A percentile compares a stretch with the other conserved stretches of the same genome.
These are phyloP conservation scores for Nosema granulosis DNA, from an alignment of 371 early-diverging fungal genomes.

Conservation along the genomic window DNA sequence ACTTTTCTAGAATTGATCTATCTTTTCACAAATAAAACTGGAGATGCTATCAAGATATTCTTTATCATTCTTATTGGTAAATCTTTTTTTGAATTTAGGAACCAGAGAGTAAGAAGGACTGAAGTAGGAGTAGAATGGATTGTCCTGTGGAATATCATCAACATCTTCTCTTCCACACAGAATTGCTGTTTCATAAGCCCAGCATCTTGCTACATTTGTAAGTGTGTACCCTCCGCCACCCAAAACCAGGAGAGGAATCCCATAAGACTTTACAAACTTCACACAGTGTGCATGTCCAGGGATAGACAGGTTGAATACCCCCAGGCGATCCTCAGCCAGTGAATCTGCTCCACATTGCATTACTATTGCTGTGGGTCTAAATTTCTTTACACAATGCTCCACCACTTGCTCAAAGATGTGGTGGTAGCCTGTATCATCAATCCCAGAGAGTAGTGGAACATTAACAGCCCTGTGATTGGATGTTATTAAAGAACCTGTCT, in stretches of 20 bases:
- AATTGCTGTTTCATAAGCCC: slow-evolving; percentile 92
- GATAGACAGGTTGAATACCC: slow-evolving; percentile 79
- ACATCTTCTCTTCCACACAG: slow-evolving; percentile 74
- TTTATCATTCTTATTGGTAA: slow-evolving; percentile 50
- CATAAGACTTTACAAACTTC: slow-evolving; percentile 73
- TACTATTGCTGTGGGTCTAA: slow-evolving; percentile 76
- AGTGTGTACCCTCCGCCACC: slow-evolving; percentile 92
- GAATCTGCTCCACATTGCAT: slow-evolving; percentile 92
- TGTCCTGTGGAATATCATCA: slow-evolving; percentile 54
- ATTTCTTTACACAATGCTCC: slow-evolving; percentile 73
- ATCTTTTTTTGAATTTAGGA: slow-evolving; percentile 27
- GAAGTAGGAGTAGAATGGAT: slow-evolving; percentile 65
- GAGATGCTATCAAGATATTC: slow-evolving; percentile 58
- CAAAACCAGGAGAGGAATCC: slow-evolving; percentile 75
- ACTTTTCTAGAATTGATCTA: slow-evolving; percentile 48
- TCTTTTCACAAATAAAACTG: slow-evolving; percentile 49
- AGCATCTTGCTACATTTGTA: slow-evolving; percentile 80
- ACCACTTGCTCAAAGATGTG: slow-evolving; percentile 77
- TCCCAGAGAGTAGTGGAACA: slow-evolving; percentile 81
- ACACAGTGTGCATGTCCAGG: slow-evolving; percentile 82
- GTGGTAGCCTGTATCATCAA: slow-evolving; percentile 76
- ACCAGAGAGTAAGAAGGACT: slow-evolving; percentile 53
- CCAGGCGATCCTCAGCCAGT: slow-evolving; percentile 78
- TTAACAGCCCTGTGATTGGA: slow-evolving; percentile 75
- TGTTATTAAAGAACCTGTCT: slow-evolving; percentile 78